Evolutionary conservation across 371 early-diverging fungal species (phyloP).

Genomic region (Choanephora cucurbitarum): DNA sequence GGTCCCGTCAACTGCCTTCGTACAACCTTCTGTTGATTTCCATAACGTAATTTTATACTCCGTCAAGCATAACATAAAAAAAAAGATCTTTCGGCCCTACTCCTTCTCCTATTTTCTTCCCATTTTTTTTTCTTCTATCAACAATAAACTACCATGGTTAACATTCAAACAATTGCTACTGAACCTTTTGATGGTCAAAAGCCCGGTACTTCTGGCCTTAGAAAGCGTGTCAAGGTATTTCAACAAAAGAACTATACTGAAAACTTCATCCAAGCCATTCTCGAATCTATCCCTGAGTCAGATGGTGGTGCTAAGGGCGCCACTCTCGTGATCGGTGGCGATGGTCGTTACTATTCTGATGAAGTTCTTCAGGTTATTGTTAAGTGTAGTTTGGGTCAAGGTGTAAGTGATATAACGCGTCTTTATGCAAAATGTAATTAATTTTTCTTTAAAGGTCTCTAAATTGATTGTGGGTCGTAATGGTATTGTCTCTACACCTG

Average conservation of each 20-base stretch:
- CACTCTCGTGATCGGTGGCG: slow-evolving; percentile 94
- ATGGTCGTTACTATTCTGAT: slow-evolving; percentile 89
- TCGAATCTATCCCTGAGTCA: slow-evolving; percentile 76
- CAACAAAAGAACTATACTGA: slow-evolving; percentile 94
- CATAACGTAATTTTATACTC: no score
- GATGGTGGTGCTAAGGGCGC: slow-evolving; percentile 70
- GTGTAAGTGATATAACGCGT: slow-evolving; percentile 52
- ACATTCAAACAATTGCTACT: slow-evolving; percentile 60
- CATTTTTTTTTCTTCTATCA: slow-evolving; percentile 13
- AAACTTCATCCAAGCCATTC: slow-evolving; percentile 89
- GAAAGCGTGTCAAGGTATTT: slow-evolving; percentile 95
- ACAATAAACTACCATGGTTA: slow-evolving; percentile 17
- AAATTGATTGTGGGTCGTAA: slow-evolving; percentile 91
- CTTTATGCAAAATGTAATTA: neutral
- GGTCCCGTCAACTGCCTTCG: no score
- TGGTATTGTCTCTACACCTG: slow-evolving; percentile 95
- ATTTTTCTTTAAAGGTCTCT: slow-evolving; percentile 67
- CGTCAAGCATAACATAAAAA: no score
- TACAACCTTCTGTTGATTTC: no score
- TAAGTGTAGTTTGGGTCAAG: slow-evolving; percentile 83
- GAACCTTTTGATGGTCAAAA: slow-evolving; percentile 89
- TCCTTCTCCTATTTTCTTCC: slow-evolving; percentile 11
- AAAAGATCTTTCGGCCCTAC: neutral
- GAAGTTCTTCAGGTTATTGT: slow-evolving; percentile 91
- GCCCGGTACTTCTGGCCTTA: slow-evolving; percentile 95